Conservation (phyloP, 805 yeast species). For the Saccharomycopsis fermentans region DNA sequence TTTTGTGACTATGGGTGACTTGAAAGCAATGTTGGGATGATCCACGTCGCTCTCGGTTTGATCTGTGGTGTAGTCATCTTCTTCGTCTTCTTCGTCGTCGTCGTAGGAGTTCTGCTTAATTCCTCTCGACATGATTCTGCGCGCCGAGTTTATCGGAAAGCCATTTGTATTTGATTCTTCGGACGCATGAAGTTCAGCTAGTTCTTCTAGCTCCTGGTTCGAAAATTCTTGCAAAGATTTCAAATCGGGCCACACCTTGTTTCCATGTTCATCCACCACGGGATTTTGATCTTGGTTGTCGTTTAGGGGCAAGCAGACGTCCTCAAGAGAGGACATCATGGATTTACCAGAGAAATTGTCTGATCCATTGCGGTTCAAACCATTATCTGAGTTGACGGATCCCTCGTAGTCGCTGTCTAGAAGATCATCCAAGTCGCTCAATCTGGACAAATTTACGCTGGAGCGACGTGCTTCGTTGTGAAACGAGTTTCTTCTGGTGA, state of each 20-base stretch:
- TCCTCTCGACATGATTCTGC: neutral
- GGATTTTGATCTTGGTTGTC: slow-evolving; percentile 34
- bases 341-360: slow-evolving; percentile 11
- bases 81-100: slow-evolving; percentile 6
- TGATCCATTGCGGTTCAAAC: slow-evolving; percentile 6
- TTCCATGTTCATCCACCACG: slow-evolving; percentile 20
- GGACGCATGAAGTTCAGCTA: slow-evolving; percentile 21
- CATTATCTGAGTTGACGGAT: neutral
- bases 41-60: neutral
- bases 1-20: slow-evolving; percentile 13
- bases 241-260: slow-evolving; percentile 75
- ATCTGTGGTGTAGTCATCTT: neutral
- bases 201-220: slow-evolving; percentile 49
- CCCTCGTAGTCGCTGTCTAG: slow-evolving; percentile 16
- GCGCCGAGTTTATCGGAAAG: neutral
- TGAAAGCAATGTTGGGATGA: slow-evolving; percentile 10
- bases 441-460: neutral
- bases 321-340: slow-evolving; percentile 69
- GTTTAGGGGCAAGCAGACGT: slow-evolving; percentile 79
- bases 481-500: neutral
- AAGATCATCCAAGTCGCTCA: slow-evolving; percentile 10
- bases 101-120: neutral
- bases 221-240: slow-evolving; percentile 67
- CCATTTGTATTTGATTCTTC: slow-evolving; percentile 1
- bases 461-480: neutral